Conservation (phyloP, 768 basidiomycete species). For the Collybia sordida region DNA sequence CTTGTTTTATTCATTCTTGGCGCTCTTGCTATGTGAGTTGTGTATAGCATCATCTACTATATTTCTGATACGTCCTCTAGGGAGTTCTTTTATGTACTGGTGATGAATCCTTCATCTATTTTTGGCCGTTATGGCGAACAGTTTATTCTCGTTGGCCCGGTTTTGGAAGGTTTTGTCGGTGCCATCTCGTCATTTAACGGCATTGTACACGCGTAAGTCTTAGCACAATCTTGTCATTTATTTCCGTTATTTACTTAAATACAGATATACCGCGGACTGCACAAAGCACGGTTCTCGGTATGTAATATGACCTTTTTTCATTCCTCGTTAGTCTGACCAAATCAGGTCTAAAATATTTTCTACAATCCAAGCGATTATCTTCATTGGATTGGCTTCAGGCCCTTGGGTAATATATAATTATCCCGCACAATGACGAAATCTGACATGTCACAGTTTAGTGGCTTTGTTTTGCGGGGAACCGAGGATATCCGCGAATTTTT, state of each 20-base stretch:
- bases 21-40: constrained; percentile 65
- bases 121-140: constrained; percentile 60
- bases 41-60: neutral
- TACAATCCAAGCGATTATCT: constrained; percentile 72
- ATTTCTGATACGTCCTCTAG: constrained; percentile 35
- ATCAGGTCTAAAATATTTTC: constrained; percentile 53
- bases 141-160: constrained; percentile 74
- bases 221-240: constrained; percentile 39
- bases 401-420: constrained; percentile 56
- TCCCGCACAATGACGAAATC: neutral
- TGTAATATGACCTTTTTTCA: neutral
- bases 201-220: constrained; percentile 68
- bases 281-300: constrained; percentile 50
- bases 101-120: constrained; percentile 55
- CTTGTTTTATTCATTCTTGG: constrained; percentile 68
- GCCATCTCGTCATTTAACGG: constrained; percentile 65
- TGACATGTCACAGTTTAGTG: constrained; percentile 31
- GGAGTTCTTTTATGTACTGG: constrained; percentile 78
- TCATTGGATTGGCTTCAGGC: constrained; percentile 75
- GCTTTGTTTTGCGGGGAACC: constrained; percentile 58
- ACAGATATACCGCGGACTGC: constrained; percentile 55
- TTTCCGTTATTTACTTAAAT: constrained; percentile 21
- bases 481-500: constrained; percentile 44
- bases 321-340: neutral
- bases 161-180: constrained; percentile 78